Conservation (phyloP, 768 basidiomycete species). For the Pholiota molesta region DNA sequence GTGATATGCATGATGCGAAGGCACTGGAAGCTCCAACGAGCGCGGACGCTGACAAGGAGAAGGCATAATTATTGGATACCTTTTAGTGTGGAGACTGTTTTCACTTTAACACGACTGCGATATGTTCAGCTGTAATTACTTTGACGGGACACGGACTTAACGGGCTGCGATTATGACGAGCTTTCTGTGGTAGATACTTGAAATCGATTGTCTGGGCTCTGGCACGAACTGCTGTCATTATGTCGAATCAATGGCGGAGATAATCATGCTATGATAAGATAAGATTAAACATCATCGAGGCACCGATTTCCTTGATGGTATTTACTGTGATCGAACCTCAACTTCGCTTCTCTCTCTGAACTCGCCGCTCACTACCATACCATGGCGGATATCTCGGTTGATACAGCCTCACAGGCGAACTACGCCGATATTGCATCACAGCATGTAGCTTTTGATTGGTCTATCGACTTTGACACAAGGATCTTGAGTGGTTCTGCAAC, state of each 20-base stretch:
- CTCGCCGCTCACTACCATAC: not conserved
- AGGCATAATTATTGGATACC: not conserved
- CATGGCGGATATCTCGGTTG: conserved; percentile 34
- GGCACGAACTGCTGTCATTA: too few species aligned
- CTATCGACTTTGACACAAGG: conserved; percentile 67
- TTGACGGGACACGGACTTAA: not conserved
- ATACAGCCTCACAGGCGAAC: conserved; percentile 83
- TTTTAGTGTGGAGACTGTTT: not conserved
- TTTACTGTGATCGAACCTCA: not conserved
- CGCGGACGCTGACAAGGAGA: not conserved
- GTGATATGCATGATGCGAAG: not conserved
- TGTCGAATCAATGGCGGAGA: too few species aligned
- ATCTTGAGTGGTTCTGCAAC: conserved; percentile 66
- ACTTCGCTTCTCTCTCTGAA: not conserved
- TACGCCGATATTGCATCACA: conserved; percentile 66
- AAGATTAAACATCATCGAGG: not conserved
- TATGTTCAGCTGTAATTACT: not conserved
- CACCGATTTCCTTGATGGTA: not conserved
- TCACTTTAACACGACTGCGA: not conserved
- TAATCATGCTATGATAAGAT: conserved; percentile 2
- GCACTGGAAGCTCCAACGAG: not conserved
- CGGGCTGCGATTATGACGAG: not conserved
- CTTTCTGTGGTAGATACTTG: not conserved
- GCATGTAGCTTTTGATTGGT: conserved; percentile 78
- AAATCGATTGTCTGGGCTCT: not conserved